Base-by-base conservation (phyloP, 306 rosid species). In the Vachellia pachyceras region DNA sequence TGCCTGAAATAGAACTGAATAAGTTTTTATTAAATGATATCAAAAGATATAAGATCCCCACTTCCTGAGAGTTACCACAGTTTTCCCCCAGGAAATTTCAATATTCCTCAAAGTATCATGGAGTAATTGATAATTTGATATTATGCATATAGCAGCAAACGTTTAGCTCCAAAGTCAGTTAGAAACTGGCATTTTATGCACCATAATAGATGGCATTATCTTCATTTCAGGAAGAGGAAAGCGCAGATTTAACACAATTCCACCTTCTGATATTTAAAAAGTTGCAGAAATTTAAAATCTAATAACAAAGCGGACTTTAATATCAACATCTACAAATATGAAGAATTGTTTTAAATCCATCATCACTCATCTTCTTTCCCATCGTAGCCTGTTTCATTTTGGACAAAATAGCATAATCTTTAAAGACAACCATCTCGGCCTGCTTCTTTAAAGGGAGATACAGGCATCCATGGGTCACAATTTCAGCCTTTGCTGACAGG, bases 321-420 rank as follows among this genome's bases (percentile, higher is more conserved):
- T 49, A 73, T 52, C 75, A 41, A 58, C 39, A 55, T 54, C 68
- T 50, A 49, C 35, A n/a, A 54, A 29, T 41, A 47, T n/a, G 77
- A 52, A 77, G 22, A 23, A 46, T 22, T 44, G 60, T 54, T 61
- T 58, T 70, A 79, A 88, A 89, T 92, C 88, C 85, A 58, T 81
- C 82, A 23, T 68, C 88, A 10, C 67, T 77, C 81, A 85, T 82
- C 79, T 88, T 60, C 72, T 75, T 61, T 29, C 77, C 74, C 25
- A 77, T 80, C 77, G 77, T 74, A 5, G 83, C 90, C 41, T 76
- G 83, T 64, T 79, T 89, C 75, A 69, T 63, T 77, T 77, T 79
- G 37, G 81, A 77, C 44, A 39, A 72, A 79, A 40, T 41, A 90
- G 76, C 77, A 40, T 3, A 67, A 10, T 39, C 40, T 18, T 39